A percentile compares a stretch with the other conserved stretches of the same genome.
phyloP scores from a whole-genome alignment of 805 yeast genomes.

The Teunomyces panamensis region DNA sequence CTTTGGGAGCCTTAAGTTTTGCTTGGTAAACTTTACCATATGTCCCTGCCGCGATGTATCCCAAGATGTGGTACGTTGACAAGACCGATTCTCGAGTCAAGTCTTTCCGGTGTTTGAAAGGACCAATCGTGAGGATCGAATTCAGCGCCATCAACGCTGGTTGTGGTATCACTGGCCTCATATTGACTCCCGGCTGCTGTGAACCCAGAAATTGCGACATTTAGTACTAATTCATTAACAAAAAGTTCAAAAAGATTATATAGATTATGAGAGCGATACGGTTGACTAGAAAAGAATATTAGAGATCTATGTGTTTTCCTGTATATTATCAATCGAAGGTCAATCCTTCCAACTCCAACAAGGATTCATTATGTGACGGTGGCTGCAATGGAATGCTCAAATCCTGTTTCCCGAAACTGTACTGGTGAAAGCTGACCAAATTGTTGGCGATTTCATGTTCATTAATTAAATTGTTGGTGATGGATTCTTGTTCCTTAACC shows the following conservation, averaged over 20 bases:
- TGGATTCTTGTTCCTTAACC: slow-evolving; percentile 16
- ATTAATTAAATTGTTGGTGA: slow-evolving; percentile 9
- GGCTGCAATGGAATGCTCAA: neutral
- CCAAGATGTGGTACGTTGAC: slow-evolving; percentile 82
- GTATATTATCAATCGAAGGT: neutral
- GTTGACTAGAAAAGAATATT: neutral
- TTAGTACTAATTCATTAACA: no score
- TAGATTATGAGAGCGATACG: no score
- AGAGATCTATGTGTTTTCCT: neutral
- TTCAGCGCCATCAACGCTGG: slow-evolving; percentile 38
- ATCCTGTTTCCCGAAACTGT: slow-evolving; percentile 4
- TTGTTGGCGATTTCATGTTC: slow-evolving; percentile 6
- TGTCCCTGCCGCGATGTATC: slow-evolving; percentile 98
- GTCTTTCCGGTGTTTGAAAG: slow-evolving; percentile 54
- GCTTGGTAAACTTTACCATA: slow-evolving; percentile 96
- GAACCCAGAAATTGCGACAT: neutral
- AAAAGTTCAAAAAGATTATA: no score
- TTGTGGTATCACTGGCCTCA: slow-evolving; percentile 14
- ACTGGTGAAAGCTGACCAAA: slow-evolving; percentile 9
- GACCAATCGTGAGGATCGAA: slow-evolving; percentile 40
- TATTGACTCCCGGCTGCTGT: slow-evolving; percentile 2
- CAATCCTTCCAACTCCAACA: slow-evolving; percentile 4
- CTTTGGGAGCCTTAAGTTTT: slow-evolving; percentile 35
- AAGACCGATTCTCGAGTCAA: slow-evolving; percentile 66
- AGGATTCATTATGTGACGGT: neutral